phyloP scores from a whole-genome alignment of 1,284 basidiomycete genomes.

The Puccinia hordei region DNA sequence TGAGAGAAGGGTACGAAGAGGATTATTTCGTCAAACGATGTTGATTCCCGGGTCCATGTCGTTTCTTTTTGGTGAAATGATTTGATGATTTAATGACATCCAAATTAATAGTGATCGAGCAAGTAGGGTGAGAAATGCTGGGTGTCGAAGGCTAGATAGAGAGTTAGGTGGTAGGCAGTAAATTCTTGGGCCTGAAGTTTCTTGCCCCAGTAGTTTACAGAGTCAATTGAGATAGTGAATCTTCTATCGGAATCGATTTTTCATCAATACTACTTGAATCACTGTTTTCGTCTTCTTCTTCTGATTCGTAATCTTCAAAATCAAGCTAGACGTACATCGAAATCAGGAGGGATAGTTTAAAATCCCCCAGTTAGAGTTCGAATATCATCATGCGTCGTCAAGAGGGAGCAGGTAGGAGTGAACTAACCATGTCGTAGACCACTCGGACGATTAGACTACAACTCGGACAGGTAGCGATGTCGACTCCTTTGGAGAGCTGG shows the following conservation, averaged over 20 bases:
- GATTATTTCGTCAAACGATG: too few species aligned
- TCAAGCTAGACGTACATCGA: constrained; percentile 11
- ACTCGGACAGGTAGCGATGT: constrained; percentile 95
- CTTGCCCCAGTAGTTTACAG: not conserved
- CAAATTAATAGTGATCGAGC: too few species aligned
- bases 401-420: not conserved
- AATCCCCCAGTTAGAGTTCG: not conserved
- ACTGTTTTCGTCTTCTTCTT: constrained; percentile 13
- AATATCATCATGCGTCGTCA: too few species aligned
- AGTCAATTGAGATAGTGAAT: constrained; percentile 27
- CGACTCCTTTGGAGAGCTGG: constrained; percentile 87
- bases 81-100: too few species aligned
- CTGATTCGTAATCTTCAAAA: constrained; percentile 43
- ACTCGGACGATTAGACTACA: constrained; percentile 92
- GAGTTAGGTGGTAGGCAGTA: not conserved
- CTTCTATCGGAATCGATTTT: constrained; percentile 10
- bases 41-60: too few species aligned
- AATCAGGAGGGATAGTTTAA: not conserved
- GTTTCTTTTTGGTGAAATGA: too few species aligned
- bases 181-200: not conserved
- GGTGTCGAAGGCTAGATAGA: not conserved
- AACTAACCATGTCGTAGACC: constrained; percentile 87
- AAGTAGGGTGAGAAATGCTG: too few species aligned
- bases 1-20: too few species aligned
- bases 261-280: constrained; percentile 27